A percentile compares a stretch with the other conserved stretches of the same genome.
Conservation (phyloP, 2,329 filamentous ascomycete genomes). For the Botrytis medusae region DNA sequence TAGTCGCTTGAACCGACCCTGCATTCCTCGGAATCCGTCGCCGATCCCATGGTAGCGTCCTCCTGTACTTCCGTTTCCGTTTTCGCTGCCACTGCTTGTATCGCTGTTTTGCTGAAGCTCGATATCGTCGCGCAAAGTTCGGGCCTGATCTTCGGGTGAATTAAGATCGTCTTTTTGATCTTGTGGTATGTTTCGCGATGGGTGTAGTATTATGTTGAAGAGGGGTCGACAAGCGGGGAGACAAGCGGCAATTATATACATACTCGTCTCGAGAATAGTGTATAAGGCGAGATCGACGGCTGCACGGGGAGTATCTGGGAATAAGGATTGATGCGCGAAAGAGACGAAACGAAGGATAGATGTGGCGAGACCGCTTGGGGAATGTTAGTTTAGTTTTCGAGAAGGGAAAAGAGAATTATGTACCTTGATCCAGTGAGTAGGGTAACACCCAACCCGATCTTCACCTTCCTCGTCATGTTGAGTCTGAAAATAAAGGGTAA, state of each 20-base stretch:
- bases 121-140: not conserved
- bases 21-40: constrained; percentile 4
- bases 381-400: not conserved
- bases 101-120: constrained; percentile 9
- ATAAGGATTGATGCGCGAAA: constrained; percentile 12
- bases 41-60: not conserved
- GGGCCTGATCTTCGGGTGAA: not conserved
- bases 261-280: constrained; percentile 21
- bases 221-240: constrained; percentile 22
- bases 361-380: constrained; percentile 21
- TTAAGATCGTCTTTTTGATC: not conserved
- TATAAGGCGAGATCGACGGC: constrained; percentile 20
- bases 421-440: constrained; percentile 22
- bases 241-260: constrained; percentile 24
- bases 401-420: not conserved
- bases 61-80: not conserved
- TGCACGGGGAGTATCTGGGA: constrained; percentile 17
- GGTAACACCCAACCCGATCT: constrained; percentile 15
- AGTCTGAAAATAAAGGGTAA: constrained; percentile 40
- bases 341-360: constrained; percentile 20
- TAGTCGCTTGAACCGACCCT: constrained; percentile 10
- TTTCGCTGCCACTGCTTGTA: not conserved
- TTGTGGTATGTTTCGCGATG: not conserved
- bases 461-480: constrained; percentile 31
- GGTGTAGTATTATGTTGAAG: constrained; percentile 16